Evolutionary conservation across 768 basidiomycete genomes (phyloP).

Genomic region (Leccinum boreale): DNA sequence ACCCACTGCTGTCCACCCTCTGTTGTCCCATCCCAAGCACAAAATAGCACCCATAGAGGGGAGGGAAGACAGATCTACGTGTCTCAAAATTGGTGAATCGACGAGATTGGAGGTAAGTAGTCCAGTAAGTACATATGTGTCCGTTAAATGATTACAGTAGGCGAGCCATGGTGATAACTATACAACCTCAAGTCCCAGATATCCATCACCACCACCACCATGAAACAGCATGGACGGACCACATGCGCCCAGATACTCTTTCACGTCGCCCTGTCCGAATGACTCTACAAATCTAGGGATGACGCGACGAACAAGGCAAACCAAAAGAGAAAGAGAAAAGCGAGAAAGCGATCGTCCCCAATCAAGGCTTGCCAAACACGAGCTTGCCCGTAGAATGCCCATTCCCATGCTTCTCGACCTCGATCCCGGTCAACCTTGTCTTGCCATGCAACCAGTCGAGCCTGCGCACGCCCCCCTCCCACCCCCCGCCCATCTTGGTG

Average conservation of each 20-base stretch:
- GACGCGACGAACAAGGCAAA: not conserved
- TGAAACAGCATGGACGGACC: not conserved
- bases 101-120: too few species aligned
- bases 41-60: too few species aligned
- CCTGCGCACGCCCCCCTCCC: conserved; percentile 62
- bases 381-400: conserved; percentile 44
- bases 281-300: not conserved
- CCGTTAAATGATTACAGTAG: not conserved
- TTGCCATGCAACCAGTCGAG: conserved; percentile 66
- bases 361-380: conserved; percentile 44
- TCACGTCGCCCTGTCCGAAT: not conserved
- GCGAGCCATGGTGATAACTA: not conserved
- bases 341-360: not conserved
- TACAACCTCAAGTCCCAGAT: not conserved
- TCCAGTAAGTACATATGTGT: not conserved
- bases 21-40: too few species aligned
- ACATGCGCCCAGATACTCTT: not conserved
- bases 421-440: conserved; percentile 57
- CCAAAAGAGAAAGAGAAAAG: not conserved
- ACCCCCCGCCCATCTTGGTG: conserved; percentile 58
- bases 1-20: too few species aligned
- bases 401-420: conserved; percentile 46
- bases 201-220: not conserved
- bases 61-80: too few species aligned
- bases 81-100: too few species aligned